phyloP scores from a whole-genome alignment of 2,329 filamentous ascomycete species.

The Pseudocercospora crystallina region DNA sequence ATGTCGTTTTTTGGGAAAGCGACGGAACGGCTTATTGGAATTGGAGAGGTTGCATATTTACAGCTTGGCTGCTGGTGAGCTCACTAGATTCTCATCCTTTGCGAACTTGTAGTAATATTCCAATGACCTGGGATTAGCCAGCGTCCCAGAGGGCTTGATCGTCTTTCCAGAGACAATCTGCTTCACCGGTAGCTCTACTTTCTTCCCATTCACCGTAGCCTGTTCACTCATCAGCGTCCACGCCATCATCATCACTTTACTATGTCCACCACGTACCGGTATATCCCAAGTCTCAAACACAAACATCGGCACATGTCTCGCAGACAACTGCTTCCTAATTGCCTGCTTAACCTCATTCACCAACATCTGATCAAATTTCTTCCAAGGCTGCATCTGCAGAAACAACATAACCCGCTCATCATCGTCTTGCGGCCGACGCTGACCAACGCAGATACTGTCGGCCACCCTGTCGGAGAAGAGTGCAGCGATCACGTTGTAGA shows the following conservation, averaged over 20 bases:
- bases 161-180: slow-evolving; percentile 40
- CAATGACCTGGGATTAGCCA: slow-evolving; percentile 42
- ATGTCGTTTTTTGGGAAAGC: too few relatives aligned
- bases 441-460: slow-evolving; percentile 58
- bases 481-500: slow-evolving; percentile 71
- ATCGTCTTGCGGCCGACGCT: slow-evolving; percentile 36
- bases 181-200: slow-evolving; percentile 48
- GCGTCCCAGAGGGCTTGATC: slow-evolving; percentile 40
- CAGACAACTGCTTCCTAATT: slow-evolving; percentile 32
- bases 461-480: slow-evolving; percentile 63
- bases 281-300: slow-evolving; percentile 35
- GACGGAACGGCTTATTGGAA: too few relatives aligned
- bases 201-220: slow-evolving; percentile 57
- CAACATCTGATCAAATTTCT: slow-evolving; percentile 30
- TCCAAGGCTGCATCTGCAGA: slow-evolving; percentile 35
- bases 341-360: slow-evolving; percentile 25
- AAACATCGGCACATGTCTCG: slow-evolving; percentile 45
- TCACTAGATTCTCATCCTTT: slow-evolving; percentile 43
- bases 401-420: slow-evolving; percentile 44
- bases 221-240: slow-evolving; percentile 34
- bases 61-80: too few relatives aligned
- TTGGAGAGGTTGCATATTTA: too few relatives aligned
- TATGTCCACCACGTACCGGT: slow-evolving; percentile 47
- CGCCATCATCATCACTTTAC: neutral
- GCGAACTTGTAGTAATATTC: slow-evolving; percentile 38